Percentiles rank a stretch among this genome's conserved stretches.
Evolutionary conservation across 306 rosid species (phyloP).

Genomic region (Cucumis hystrix): DNA sequence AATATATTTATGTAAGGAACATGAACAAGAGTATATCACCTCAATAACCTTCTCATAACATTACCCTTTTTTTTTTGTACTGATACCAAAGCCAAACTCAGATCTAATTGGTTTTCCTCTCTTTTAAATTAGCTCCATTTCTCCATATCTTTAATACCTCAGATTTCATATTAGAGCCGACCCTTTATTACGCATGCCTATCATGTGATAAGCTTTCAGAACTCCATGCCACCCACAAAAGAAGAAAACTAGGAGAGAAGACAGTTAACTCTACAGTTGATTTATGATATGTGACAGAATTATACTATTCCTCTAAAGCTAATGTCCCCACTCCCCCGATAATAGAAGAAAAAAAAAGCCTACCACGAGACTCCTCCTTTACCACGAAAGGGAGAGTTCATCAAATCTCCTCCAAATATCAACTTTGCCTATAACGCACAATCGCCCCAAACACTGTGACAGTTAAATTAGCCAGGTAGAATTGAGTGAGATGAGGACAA

Average conservation of each 20-base stretch:
- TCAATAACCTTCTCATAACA: background rate
- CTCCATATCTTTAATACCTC: background rate
- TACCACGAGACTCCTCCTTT: no score
- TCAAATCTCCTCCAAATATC: no score
- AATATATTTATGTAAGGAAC: background rate
- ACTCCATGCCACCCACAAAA: background rate
- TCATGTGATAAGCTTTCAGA: background rate
- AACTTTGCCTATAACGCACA: no score
- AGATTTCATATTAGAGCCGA: background rate
- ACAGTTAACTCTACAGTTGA: background rate
- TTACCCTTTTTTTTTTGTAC: background rate
- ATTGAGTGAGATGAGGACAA: background rate
- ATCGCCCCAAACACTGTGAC: no score
- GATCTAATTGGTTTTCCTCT: background rate
- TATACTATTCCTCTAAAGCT: no score
- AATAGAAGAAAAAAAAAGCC: no score
- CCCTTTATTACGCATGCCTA: background rate
- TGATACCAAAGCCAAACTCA: background rate
- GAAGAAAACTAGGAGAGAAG: background rate
- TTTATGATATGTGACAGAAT: no score
- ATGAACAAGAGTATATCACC: background rate
- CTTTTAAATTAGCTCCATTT: background rate
- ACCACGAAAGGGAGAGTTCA: no score
- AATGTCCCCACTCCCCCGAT: no score
- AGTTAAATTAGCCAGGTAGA: background rate